Percentiles rank a stretch among this genome's conserved stretches.
These are phyloP conservation scores for Epicoccum sorghinum DNA, from an alignment of 2,329 filamentous ascomycete genomes.

Conservation along the genomic window DNA sequence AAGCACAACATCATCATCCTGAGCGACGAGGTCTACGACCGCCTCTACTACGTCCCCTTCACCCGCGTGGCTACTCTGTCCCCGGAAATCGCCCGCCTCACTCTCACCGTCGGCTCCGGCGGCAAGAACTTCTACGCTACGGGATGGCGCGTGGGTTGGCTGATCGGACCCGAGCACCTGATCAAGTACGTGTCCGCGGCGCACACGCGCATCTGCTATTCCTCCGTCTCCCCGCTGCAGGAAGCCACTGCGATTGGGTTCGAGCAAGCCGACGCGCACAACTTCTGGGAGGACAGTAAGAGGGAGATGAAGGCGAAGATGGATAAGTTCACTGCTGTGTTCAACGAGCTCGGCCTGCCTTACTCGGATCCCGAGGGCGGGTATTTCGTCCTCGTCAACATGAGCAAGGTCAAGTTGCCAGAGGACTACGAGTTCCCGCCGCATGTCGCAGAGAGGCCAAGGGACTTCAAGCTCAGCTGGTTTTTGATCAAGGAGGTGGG, in stretches of 20 bases:
- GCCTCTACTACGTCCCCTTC: constrained; percentile 93
- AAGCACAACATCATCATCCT: constrained; percentile 94
- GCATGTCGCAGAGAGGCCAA: constrained; percentile 82
- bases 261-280: constrained; percentile 81
- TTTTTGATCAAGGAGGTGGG: constrained; percentile 97
- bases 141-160: constrained; percentile 94
- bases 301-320: constrained; percentile 90
- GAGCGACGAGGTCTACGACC: constrained; percentile 77
- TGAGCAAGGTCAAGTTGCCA: constrained; percentile 84
- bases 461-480: constrained; percentile 95
- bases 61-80: constrained; percentile 90
- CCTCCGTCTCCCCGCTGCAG: constrained; percentile 88
- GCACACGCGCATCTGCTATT: constrained; percentile 96
- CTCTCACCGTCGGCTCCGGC: constrained; percentile 91
- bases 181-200: constrained; percentile 92
- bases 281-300: constrained; percentile 87
- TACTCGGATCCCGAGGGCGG: constrained; percentile 95
- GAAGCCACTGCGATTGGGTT: constrained; percentile 94
- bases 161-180: constrained; percentile 86
- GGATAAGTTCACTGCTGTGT: constrained; percentile 76
- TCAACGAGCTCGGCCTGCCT: constrained; percentile 55
- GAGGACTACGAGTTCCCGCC: constrained; percentile 85
- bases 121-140: constrained; percentile 99
- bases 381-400: constrained; percentile 96
- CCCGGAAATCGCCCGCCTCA: constrained; percentile 85